Base-by-base conservation (phyloP, 371 early-diverging fungal species). In the Blastocladiella emersonii region DNA sequence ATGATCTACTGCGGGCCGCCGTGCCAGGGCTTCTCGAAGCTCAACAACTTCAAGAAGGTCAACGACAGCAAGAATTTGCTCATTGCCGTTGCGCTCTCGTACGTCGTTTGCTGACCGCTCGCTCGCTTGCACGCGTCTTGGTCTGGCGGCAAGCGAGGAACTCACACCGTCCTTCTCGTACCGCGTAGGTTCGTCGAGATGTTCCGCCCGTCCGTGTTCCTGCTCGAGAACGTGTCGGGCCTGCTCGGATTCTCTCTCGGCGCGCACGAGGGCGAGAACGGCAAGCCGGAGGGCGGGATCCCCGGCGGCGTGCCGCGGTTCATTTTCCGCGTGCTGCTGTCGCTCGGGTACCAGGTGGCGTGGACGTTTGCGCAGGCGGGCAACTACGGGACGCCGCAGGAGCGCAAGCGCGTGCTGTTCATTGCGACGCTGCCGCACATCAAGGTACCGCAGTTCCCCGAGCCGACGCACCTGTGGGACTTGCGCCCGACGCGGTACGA, bases 1-100 rank as follows among this genome's bases (percentile, higher is more conserved):
- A 74, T 85, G 57, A 80, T 85, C 35, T 85, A 84, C 64, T 81
- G 85, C 63, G 85, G 85, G 0, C 85, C 85, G 10, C 82, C 84
- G 3, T 85, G 73, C 69, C 85, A 85, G 64, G 85, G 84, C n/a
- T 83, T 83, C 65, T 78, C 79, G 39, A 73, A 74, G 15, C 68
- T 81, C 62, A 84, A 84, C 64, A 71, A 76, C 27, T 76, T 63
- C 63, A 70, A 76, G 56, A 78, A 81, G 61, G 78, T 77, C 0
- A 74, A 77, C 56, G 84, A 84, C 61, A 72, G 78, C 63, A 85
- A 83, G 65, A 84, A 82, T 49, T 76, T 81, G 21, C 63, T 84
- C 34, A 74, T 84, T 30, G 77, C 79, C 19, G 78, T 78, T 10
- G 70, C 81, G 4, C 67, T 85, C 30, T 74, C 77, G 27, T 85